Percentiles rank a stretch among this genome's conserved stretches.
These are phyloP conservation scores for Lasiodiplodia sp. DNA, from an alignment of 2,329 filamentous ascomycete species.

Conservation along the genomic window DNA sequence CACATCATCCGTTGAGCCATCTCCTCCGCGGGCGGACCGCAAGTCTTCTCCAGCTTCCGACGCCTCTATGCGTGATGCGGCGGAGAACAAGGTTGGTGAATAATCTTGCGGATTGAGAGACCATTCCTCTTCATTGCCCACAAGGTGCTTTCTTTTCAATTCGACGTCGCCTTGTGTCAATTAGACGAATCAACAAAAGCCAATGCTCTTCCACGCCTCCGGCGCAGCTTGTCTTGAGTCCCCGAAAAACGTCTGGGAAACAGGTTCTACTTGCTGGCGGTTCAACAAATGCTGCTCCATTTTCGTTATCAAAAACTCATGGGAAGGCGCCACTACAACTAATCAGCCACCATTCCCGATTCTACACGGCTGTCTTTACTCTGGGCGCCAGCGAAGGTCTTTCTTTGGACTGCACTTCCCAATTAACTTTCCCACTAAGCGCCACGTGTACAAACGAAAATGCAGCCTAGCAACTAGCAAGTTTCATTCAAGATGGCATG, in stretches of 20 bases:
- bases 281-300: background rate
- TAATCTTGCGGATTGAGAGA: conserved; percentile 1
- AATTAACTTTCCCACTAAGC: background rate
- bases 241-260: background rate
- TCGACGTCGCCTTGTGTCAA: conserved; percentile 6
- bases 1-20: conserved; percentile 30
- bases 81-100: conserved; percentile 19
- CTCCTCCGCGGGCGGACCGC: conserved; percentile 2
- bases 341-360: background rate
- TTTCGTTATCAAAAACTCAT: background rate
- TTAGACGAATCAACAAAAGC: conserved; percentile 17
- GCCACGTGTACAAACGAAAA: background rate
- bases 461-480: background rate
- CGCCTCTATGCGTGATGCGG: conserved; percentile 8
- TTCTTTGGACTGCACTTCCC: too few species aligned
- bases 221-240: background rate
- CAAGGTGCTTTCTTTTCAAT: background rate
- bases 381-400: background rate
- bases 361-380: background rate
- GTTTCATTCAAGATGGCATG: conserved; percentile 50
- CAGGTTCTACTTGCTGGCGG: background rate
- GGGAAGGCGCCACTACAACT: background rate
- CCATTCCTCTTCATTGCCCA: background rate
- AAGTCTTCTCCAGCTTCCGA: conserved; percentile 9
- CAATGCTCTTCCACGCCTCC: background rate